phyloP scores from a whole-genome alignment of 2,329 filamentous ascomycete genomes.

The Scopulariopsis brevicaulis region DNA sequence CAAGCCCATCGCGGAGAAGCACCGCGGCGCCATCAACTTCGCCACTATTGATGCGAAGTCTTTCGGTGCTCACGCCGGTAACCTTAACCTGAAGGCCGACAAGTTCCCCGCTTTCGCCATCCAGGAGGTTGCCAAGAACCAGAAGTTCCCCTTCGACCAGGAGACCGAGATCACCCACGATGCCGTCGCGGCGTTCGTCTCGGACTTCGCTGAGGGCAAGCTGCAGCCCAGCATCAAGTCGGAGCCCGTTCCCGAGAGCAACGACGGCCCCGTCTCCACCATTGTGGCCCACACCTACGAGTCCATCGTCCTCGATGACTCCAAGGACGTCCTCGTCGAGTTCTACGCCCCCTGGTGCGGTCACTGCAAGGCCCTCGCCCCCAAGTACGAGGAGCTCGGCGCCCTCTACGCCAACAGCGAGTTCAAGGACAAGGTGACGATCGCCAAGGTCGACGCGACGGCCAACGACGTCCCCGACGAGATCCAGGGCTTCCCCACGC shows the following conservation, averaged over 20 bases:
- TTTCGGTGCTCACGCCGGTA: conserved; percentile 88
- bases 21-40: conserved; percentile 94
- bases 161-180: conserved; percentile 63
- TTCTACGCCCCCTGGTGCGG: conserved; percentile 99
- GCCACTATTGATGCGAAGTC: conserved; percentile 92
- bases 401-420: conserved; percentile 65
- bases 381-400: conserved; percentile 91
- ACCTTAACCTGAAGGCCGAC: conserved; percentile 93
- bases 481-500: conserved; percentile 95
- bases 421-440: conserved; percentile 72
- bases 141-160: conserved; percentile 92
- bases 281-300: conserved; percentile 93
- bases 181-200: conserved; percentile 69
- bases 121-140: conserved; percentile 89
- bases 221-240: conserved; percentile 96
- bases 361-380: conserved; percentile 97
- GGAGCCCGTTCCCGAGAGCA: conserved; percentile 86
- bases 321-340: conserved; percentile 95
- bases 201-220: conserved; percentile 78
- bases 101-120: conserved; percentile 97
- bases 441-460: conserved; percentile 97
- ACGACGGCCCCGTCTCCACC: conserved; percentile 79
- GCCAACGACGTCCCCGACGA: conserved; percentile 94
- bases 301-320: conserved; percentile 79
- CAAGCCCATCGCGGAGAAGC: conserved; percentile 79